A percentile compares a stretch with the other conserved stretches of the same genome.
Conservation (phyloP, 441 rosid genomes). For the Eruca vesicaria region DNA sequence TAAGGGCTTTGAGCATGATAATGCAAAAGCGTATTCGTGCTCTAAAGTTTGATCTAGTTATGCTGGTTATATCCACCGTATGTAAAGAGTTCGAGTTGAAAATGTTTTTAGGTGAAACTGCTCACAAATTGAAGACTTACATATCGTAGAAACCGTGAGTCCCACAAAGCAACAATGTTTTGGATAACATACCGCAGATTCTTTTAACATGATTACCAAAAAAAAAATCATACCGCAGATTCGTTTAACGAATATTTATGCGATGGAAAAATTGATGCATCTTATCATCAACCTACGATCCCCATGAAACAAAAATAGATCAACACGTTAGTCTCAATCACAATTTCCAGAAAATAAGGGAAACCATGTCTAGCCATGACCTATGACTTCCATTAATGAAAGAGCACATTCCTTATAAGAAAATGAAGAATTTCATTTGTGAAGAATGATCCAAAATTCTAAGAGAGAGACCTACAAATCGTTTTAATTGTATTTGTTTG, state of each 20-base stretch:
- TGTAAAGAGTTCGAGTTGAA: background rate
- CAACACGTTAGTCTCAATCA: background rate
- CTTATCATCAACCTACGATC: background rate
- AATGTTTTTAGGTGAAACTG: background rate
- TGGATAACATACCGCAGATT: background rate
- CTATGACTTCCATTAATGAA: too few relatives aligned
- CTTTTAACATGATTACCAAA: too few relatives aligned
- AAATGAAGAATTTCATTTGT: too few relatives aligned
- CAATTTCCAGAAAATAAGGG: background rate
- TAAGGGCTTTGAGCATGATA: background rate
- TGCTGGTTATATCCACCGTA: background rate
- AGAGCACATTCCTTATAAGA: too few relatives aligned
- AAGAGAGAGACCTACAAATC: background rate
- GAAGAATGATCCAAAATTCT: background rate
- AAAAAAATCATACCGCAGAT: background rate
- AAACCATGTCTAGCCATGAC: background rate
- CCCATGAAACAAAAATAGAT: background rate
- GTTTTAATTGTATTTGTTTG: background rate
- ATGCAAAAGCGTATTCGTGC: background rate
- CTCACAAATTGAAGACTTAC: background rate
- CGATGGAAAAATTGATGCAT: background rate
- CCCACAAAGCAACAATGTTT: background rate
- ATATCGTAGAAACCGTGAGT: background rate
- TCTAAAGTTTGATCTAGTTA: background rate
- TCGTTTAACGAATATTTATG: background rate